Evolutionary conservation across 1,284 basidiomycete genomes (phyloP), one percentile per base, ranked within the genome.

Genomic region (Cryptococcus depauperatus): DNA sequence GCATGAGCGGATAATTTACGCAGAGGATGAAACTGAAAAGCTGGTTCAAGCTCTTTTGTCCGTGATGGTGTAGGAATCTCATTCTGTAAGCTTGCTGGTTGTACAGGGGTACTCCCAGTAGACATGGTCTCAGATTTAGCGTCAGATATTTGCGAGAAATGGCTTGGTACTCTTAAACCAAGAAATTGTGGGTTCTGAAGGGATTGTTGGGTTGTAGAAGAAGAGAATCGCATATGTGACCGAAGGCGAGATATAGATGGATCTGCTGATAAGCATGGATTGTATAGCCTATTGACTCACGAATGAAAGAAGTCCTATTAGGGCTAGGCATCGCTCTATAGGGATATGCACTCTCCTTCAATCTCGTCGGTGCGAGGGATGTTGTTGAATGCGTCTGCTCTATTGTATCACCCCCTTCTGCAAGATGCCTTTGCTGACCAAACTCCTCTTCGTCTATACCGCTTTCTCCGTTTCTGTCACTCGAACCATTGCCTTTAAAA

Each of bases 231-330:
- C 33, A 61, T 53, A 40, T 70, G 77, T 2, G 80, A 78, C 23
- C 88, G 83, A 34, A 93, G 76, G 18, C 88, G 79, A 11, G 88
- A 93, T 7, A 91, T 79, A 22, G 77, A 80, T 1, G 86, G 85
- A 60, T 88, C 84, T 50, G 84, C 61, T 5, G 78, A 41, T 47
- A 71, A 75, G 23, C 73, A 58, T 5, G 72, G 58, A 18, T 54
- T 56, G 56, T 11, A 71, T 69, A 11, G 72, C 43, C 33, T 22
- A 44, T 30, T 7, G 34, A 52, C 49, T 39, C 37, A 49, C 52
- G 54, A 22, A 55, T 51, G 30, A 54, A 53, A 39, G 52, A 54
- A 37, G 49, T 37, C 26, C 46, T 48, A 27, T 48, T 49, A 30
- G 47, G 46, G 21, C 43, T 47, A 5, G 41, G 50, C 13, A 46